Base-by-base conservation (phyloP, 108 stramenopile genomes). In the Schizochytrium sp. region DNA sequence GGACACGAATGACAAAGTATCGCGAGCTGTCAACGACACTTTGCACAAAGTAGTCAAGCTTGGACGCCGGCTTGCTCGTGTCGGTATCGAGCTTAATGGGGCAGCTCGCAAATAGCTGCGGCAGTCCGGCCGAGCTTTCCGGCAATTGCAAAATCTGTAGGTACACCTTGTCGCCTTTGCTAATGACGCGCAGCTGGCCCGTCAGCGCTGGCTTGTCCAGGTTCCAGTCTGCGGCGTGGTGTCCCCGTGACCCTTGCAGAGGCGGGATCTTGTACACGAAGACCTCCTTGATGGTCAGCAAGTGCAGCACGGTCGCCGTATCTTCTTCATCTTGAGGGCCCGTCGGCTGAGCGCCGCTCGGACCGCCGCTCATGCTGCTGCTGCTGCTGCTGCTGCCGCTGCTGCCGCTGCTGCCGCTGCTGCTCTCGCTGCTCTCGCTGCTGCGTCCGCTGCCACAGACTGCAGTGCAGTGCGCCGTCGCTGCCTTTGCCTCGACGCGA, bases 231-330 rank as follows among this genome's bases (percentile, higher is more conserved):
- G 43, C 88, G 19, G 88, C 88, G 47, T 53, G 88, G 63, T 88
- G 88, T 5, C 88, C 88, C 5, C 41, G 2, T 0, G 60, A 19
- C 1, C n/a, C 34, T 23, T 60, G 41, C 47, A 69, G 47, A 25
- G 88, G 88, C 45, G 88, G 88, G 25, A 88, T 60, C 60, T 88
- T 88, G 88, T 69, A 88, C 60, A 60, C 34, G 88, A 69, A 88
- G 60, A 16, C n/a, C 25, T 88, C 88, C 44, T 14, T 34, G 43
- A 34, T 18, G 12, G 16, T 59, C 57, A 88, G 28, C 58, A 88
- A 23, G 12, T 21, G 51, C 76, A 83, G 76, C 51, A 53, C 48
- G 12, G 76, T 3, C 45, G 51, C 51, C 23, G 14, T 45, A 34
- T 83, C 76, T 12, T 55, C 55, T 16, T 8, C 55, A 34, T 34